Evolutionary conservation across 257 asterid species (phyloP), one percentile per base, ranked within the genome.

Genomic region (Vinca minor): DNA sequence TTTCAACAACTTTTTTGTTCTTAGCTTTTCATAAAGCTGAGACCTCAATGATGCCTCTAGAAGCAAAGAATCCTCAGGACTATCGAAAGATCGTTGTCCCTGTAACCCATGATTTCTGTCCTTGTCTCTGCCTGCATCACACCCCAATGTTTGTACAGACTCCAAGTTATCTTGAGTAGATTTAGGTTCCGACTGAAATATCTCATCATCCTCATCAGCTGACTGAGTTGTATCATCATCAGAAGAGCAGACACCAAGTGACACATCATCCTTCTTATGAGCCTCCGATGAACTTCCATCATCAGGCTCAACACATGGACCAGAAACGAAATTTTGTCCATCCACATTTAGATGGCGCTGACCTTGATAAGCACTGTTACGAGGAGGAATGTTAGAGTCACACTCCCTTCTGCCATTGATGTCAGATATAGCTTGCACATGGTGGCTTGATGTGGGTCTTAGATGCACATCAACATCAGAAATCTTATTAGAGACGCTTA

Each of bases 1-100:
- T 66, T 73, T 75, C 36, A 78, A 50, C 68, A 81, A 59, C 56
- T 73, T 58, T 72, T 69, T 77, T 58, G 14, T 69, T 65, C 63
- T 68, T 23, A 81, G 65, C 63, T 74, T 81, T 72, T 78, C 78
- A 67, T 77, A 64, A 9, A 81, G 85, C 71, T 81, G 83, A 69
- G 85, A 75, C 71, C 83, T 74, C 69, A 81, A 70, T 54, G 83
- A 67, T 48, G 83, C 86, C 72, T 81, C 86, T 7, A 81, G 86
- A 66, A 75, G 78, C 63, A 81, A 63, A 61, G 79, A 72, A 66
- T 81, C 81, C 39, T 67, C 79, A 53, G 76, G 70, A 54, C 62
- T 56, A 58, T 65, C 59, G 55, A 61, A 15, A 5, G 68, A 48
- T 49, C 54, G 53, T 55, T 61, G 74, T 68, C 75, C 69, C 60